These are phyloP conservation scores for Geotrichum histeridarum DNA, from an alignment of 1,139 yeast species.

Conservation along the genomic window DNA sequence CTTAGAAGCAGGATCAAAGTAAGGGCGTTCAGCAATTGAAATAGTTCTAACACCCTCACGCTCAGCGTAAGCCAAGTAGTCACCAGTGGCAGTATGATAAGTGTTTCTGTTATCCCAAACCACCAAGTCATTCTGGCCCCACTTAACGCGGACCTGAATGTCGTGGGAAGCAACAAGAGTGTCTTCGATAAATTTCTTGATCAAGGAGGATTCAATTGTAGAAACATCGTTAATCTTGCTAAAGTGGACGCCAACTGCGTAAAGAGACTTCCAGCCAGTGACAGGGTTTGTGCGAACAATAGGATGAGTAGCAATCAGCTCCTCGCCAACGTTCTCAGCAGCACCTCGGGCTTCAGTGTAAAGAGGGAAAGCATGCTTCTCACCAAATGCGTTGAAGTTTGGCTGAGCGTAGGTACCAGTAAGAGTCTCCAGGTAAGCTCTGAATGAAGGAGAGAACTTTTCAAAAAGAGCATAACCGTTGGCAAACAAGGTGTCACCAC, in stretches of 20 bases:
- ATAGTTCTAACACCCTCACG: constrained; percentile 51
- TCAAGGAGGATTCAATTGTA: constrained; percentile 36
- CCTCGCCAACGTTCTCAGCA: constrained; percentile 34
- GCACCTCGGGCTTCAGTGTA: constrained; percentile 38
- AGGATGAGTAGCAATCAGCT: constrained; percentile 40
- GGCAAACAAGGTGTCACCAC: constrained; percentile 48
- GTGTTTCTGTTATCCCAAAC: constrained; percentile 31
- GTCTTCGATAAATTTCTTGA: constrained; percentile 42
- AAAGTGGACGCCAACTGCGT: constrained; percentile 42
- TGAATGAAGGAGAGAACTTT: constrained; percentile 43
- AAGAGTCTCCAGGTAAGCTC: constrained; percentile 41
- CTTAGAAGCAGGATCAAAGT: constrained; percentile 48
- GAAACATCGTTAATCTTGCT: constrained; percentile 41
- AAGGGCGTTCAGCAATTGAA: constrained; percentile 52
- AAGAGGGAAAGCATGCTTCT: constrained; percentile 37
- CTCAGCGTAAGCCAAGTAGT: constrained; percentile 9
- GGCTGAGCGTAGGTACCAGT: constrained; percentile 34
- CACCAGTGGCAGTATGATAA: constrained; percentile 25
- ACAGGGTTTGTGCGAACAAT: constrained; percentile 47
- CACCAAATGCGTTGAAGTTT: constrained; percentile 36
- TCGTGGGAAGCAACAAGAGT: constrained; percentile 43
- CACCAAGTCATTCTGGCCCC: constrained; percentile 53
- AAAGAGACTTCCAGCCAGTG: constrained; percentile 46
- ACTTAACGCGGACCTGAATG: constrained; percentile 42
- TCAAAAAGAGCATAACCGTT: constrained; percentile 48